Percentiles rank a stretch among this genome's conserved stretches.
These are phyloP conservation scores for Chaetomium globosum DNA, from an alignment of 2,329 filamentous ascomycete genomes.

Conservation along the genomic window DNA sequence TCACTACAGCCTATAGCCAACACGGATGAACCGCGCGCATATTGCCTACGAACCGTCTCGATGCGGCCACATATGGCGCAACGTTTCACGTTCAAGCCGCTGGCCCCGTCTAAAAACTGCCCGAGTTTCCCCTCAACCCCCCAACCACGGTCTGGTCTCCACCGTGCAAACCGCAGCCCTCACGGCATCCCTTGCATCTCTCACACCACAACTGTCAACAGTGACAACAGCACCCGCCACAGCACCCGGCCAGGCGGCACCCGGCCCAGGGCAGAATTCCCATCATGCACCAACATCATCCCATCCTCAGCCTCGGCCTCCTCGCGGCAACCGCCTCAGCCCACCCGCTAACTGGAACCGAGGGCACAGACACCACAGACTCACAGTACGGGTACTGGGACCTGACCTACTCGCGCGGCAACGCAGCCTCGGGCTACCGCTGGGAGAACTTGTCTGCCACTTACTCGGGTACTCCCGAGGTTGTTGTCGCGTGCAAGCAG, in stretches of 20 bases:
- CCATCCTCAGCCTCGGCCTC: not conserved
- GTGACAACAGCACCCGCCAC: no score
- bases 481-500: not conserved
- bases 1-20: slow-evolving; percentile 3
- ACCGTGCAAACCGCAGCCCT: not conserved
- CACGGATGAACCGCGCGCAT: not conserved
- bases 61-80: not conserved
- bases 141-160: not conserved
- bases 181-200: not conserved
- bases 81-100: not conserved
- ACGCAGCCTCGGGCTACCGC: slow-evolving; percentile 11
- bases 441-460: slow-evolving; percentile 14
- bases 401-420: slow-evolving; percentile 9
- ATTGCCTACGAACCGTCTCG: not conserved
- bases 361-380: not conserved
- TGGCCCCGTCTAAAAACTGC: not conserved
- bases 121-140: not conserved
- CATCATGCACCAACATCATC: not conserved
- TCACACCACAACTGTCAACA: no score
- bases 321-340: not conserved
- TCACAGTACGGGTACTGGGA: slow-evolving; percentile 10
- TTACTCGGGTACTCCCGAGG: slow-evolving; percentile 1
- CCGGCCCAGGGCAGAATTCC: not conserved
- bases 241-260: not conserved
- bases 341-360: not conserved